A percentile compares a stretch with the other conserved stretches of the same genome.
phyloP scores from a whole-genome alignment of 805 yeast genomes.

The Lachancea sp. region DNA sequence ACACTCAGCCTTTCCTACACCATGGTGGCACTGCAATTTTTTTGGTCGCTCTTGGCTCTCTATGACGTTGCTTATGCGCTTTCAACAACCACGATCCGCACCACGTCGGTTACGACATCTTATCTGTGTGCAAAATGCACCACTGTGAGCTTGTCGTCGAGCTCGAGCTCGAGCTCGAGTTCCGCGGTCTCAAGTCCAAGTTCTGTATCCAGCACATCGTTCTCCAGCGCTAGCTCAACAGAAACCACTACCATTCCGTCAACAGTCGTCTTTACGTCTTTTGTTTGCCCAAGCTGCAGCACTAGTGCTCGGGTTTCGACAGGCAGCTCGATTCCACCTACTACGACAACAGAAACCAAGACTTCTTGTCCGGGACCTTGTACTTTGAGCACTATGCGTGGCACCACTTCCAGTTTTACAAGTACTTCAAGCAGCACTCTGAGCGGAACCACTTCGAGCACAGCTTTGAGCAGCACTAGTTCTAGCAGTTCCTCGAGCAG shows the following conservation, averaged over 20 bases:
- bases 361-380: conserved; percentile 2
- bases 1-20: background rate
- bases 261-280: background rate
- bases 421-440: no score
- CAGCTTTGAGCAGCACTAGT: no score
- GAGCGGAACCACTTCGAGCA: no score
- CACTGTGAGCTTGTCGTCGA: background rate
- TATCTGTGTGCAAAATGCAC: conserved; percentile 1
- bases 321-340: background rate
- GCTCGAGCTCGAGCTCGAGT: no score
- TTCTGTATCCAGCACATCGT: background rate
- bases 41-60: background rate
- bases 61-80: background rate
- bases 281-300: background rate
- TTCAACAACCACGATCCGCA: background rate
- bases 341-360: background rate
- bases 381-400: background rate
- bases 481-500: no score
- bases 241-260: background rate
- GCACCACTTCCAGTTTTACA: no score
- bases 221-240: conserved; percentile 1
- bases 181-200: background rate
- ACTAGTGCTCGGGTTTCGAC: background rate
- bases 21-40: background rate
- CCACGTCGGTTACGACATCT: conserved; percentile 2